These are phyloP conservation scores for Solanum sejunctum DNA, from an alignment of 257 asterid species.

Conservation along the genomic window DNA sequence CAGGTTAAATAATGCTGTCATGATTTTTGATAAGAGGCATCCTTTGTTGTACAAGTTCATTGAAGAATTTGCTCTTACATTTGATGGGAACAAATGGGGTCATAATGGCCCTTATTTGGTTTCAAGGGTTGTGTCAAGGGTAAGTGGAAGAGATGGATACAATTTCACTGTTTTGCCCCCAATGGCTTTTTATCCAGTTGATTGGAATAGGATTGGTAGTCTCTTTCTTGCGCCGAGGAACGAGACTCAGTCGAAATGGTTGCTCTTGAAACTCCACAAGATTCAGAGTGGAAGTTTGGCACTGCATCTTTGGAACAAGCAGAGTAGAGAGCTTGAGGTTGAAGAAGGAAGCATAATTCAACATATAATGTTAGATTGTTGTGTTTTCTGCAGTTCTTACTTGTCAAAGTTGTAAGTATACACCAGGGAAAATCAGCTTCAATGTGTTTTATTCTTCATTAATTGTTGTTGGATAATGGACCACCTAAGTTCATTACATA, in stretches of 20 bases:
- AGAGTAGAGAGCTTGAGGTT: slow-evolving; percentile 47
- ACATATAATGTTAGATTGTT: slow-evolving; percentile 29
- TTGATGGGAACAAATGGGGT: slow-evolving; percentile 96
- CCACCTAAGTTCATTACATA: slow-evolving; percentile 12
- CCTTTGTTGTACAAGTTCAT: slow-evolving; percentile 72
- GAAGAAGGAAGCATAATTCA: slow-evolving; percentile 64
- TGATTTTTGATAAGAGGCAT: slow-evolving; percentile 77
- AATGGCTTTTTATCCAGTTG: slow-evolving; percentile 79
- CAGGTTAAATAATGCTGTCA: slow-evolving; percentile 78
- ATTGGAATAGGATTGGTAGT: slow-evolving; percentile 61
- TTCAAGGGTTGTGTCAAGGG: slow-evolving; percentile 71
- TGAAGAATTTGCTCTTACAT: slow-evolving; percentile 81
- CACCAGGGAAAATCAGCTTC: neutral
- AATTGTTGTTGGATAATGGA: slow-evolving; percentile 4
- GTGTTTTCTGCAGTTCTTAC: slow-evolving; percentile 31
- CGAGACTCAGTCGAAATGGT: slow-evolving; percentile 46
- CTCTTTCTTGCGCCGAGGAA: slow-evolving; percentile 51
- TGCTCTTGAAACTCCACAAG: slow-evolving; percentile 39
- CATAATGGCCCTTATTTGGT: slow-evolving; percentile 94
- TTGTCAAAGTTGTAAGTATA: neutral
- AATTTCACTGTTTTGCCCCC: slow-evolving; percentile 61
- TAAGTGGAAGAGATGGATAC: slow-evolving; percentile 42
- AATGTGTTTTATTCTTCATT: neutral
- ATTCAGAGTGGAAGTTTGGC: slow-evolving; percentile 45
- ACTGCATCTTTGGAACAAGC: slow-evolving; percentile 88